Evolutionary conservation across 1,139 yeast species (phyloP), one percentile per base, ranked within the genome.

Genomic region (Saccharomycopsis hybrid): DNA sequence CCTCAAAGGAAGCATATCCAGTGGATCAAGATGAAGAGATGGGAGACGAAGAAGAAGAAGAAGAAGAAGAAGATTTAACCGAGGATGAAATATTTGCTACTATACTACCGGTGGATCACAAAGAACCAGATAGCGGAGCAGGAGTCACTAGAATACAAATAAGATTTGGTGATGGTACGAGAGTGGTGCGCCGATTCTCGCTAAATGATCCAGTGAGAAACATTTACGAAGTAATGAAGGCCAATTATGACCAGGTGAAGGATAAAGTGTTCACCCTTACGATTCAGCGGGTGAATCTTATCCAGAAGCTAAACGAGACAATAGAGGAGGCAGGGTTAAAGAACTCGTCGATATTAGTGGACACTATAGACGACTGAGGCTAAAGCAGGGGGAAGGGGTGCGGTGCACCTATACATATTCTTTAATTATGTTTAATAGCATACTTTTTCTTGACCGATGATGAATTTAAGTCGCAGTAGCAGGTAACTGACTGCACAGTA

Each of bases 121-220:
- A 68, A 0, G 96, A 86, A 57, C 69, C 79, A 1, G 60, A 60
- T 24, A 65, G 66, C 2, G 71, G 74, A n/a, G 74, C 80, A 0
- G 73, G 74, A 2, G 75, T 80, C 1, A 87, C 97, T 1, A 72
- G 98, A 59, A 77, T 94, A 28, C 98, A 92, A 65, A 75, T 94
- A 25, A 74, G 97, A 53, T 77, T 88, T 42, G 95, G 94, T 18
- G 89, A 85, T 59, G 97, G 97, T 27, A 76, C 82, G 50, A 72
- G 97, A 55, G 68, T 84, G 11, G 83, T 92, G n/a, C 82, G 88
- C 53, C 76, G 88, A 56, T 85, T 92, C 60, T 67, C 67, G 11
- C 60, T 76, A 7, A 62, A 68, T 3, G 94, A 84, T 57, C 67
- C 72, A 3, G 85, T 94, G 0, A 56, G 77, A 60, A 70, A 72